Evolutionary conservation across 495 filamentous ascomycete species (phyloP).

Genomic region (Xylaria sp.): DNA sequence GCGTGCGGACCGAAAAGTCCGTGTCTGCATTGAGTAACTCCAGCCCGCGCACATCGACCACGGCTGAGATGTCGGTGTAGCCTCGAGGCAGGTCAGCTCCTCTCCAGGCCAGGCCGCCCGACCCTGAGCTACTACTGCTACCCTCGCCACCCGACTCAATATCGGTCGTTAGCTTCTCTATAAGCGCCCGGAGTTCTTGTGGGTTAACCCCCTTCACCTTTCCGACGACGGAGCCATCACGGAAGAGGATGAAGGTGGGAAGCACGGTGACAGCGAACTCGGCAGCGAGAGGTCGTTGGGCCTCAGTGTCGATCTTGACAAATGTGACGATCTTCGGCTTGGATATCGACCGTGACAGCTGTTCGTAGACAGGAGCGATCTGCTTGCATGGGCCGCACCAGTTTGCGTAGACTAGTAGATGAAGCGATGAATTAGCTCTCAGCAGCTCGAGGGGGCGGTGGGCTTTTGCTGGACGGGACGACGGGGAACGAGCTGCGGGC

Average conservation of each 20-base stretch:
- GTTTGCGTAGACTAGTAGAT: constrained; percentile 76
- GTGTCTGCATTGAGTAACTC: constrained; percentile 86
- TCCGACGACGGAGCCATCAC: constrained; percentile 66
- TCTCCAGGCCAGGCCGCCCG: constrained; percentile 64
- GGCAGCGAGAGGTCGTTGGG: constrained; percentile 73
- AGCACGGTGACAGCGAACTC: constrained; percentile 74
- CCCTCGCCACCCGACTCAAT: constrained; percentile 61
- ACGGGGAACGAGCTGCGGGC: constrained; percentile 18
- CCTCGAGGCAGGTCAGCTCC: constrained; percentile 77
- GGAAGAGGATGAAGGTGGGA: constrained; percentile 93
- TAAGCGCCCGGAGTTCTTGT: constrained; percentile 67
- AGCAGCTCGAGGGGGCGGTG: constrained; percentile 13
- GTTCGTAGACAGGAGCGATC: constrained; percentile 84
- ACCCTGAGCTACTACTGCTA: constrained; percentile 54
- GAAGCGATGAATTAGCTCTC: constrained; percentile 36
- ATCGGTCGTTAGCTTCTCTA: constrained; percentile 76
- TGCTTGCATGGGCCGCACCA: constrained; percentile 87
- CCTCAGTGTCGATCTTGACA: constrained; percentile 83
- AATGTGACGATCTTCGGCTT: constrained; percentile 79
- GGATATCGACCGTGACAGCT: constrained; percentile 74
- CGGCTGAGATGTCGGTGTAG: constrained; percentile 82
- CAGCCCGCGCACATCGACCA: constrained; percentile 77
- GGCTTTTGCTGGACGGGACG: neutral
- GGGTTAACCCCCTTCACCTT: constrained; percentile 79
- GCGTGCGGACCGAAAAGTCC: constrained; percentile 68